Evolutionary conservation across 768 basidiomycete species (phyloP).

Genomic region (Tulasnella sp.): DNA sequence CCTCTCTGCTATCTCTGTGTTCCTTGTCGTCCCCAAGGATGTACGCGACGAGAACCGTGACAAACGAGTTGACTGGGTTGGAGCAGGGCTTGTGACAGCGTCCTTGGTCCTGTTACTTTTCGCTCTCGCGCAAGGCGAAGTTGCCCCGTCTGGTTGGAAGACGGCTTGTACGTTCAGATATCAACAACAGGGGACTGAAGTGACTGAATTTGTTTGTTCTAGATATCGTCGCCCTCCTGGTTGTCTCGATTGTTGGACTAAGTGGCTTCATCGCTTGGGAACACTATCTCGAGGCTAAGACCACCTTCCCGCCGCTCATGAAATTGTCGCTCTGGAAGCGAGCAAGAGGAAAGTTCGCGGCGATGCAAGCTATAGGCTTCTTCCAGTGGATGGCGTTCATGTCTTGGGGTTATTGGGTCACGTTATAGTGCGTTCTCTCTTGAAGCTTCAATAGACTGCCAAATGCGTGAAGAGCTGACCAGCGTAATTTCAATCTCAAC

Average conservation of each 20-base stretch:
- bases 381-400: conserved; percentile 53
- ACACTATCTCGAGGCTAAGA: conserved; percentile 53
- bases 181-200: too few relatives aligned
- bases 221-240: conserved; percentile 74
- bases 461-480: not conserved
- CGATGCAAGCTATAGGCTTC: conserved; percentile 63
- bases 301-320: conserved; percentile 60
- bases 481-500: not conserved
- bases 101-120: conserved; percentile 75
- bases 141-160: conserved; percentile 48
- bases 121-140: conserved; percentile 68
- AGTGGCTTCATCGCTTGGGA: conserved; percentile 69
- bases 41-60: conserved; percentile 40
- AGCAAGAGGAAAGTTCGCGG: conserved; percentile 62
- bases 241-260: conserved; percentile 62
- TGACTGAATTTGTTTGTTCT: not conserved
- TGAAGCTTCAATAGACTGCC: too few relatives aligned
- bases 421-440: conserved; percentile 41
- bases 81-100: conserved; percentile 64
- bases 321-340: conserved; percentile 63
- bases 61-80: conserved; percentile 75
- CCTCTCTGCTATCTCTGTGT: conserved; percentile 46
- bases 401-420: conserved; percentile 56
- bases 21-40: conserved; percentile 66
- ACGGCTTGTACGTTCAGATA: conserved; percentile 41